Percentiles rank a stretch among this genome's conserved stretches.
Evolutionary conservation across 129 eudicot genomes (phyloP).

Genomic region (Lactuca sativa): DNA sequence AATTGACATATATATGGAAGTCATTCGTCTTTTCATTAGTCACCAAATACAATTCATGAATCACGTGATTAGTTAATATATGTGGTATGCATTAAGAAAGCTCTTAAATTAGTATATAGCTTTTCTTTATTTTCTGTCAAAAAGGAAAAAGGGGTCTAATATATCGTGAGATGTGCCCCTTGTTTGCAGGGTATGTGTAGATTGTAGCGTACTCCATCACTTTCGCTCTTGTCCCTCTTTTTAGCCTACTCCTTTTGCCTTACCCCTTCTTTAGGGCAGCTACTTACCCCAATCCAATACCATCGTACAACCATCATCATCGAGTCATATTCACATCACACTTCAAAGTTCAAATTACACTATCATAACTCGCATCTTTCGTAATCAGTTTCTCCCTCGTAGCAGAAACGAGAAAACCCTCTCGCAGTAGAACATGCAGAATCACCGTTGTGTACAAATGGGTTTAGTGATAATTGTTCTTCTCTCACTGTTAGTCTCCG

Average conservation of each 20-base stretch:
- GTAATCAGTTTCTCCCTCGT: slow-evolving; percentile 3
- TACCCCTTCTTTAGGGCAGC: background rate
- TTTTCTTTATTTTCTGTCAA: slow-evolving; percentile 3
- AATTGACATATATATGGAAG: no score
- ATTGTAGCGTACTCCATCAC: slow-evolving; percentile 30
- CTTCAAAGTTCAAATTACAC: slow-evolving; percentile 8
- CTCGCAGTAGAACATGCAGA: slow-evolving; percentile 28
- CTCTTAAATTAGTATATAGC: background rate
- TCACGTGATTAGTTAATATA: no score
- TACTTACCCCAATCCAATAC: background rate
- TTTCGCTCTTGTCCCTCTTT: slow-evolving; percentile 13
- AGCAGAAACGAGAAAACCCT: background rate
- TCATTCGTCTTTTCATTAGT: no score
- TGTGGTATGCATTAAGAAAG: no score
- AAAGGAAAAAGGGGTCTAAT: background rate
- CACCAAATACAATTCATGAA: no score
- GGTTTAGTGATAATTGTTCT: slow-evolving; percentile 20
- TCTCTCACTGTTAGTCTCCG: slow-evolving; percentile 30
- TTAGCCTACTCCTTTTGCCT: slow-evolving; percentile 20
- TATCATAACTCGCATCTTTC: slow-evolving; percentile 15
- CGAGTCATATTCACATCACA: slow-evolving; percentile 22
- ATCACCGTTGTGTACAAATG: slow-evolving; percentile 3
- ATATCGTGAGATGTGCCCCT: slow-evolving; percentile 45
- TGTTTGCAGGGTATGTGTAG: slow-evolving; percentile 44
- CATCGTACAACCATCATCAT: slow-evolving; percentile 33